phyloP scores from a whole-genome alignment of 495 filamentous ascomycete genomes.

The Cercophora samala region DNA sequence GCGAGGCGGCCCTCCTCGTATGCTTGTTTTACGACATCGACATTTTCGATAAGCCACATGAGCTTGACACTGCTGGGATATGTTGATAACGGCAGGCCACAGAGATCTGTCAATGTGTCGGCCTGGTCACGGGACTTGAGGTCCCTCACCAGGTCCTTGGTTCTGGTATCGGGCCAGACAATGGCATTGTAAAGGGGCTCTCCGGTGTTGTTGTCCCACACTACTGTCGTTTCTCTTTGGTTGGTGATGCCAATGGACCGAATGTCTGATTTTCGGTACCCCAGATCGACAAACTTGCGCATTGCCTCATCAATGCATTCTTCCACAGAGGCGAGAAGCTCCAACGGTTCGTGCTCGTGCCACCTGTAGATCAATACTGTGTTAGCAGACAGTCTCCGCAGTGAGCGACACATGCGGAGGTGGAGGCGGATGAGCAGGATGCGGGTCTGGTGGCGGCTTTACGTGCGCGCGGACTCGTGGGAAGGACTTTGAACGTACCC shows the following conservation, averaged over 20 bases:
- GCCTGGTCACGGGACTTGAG: constrained; percentile 64
- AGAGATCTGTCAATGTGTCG: constrained; percentile 67
- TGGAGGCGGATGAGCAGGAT: constrained; percentile 13
- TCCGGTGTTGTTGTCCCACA: constrained; percentile 86
- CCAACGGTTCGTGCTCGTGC: constrained; percentile 89
- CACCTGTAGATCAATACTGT: constrained; percentile 55
- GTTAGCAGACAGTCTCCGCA: constrained; percentile 8
- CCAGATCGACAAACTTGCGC: constrained; percentile 65
- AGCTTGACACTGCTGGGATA: constrained; percentile 92
- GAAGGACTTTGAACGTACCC: constrained; percentile 58
- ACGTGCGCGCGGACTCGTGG: background rate
- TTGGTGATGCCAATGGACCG: constrained; percentile 90
- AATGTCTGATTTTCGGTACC: constrained; percentile 68
- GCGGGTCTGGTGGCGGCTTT: background rate
- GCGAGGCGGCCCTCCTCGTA: constrained; percentile 77
- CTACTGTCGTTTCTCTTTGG: constrained; percentile 88
- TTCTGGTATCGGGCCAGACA: constrained; percentile 92
- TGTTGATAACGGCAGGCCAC: constrained; percentile 86
- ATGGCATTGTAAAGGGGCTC: constrained; percentile 85
- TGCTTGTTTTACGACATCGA: constrained; percentile 66
- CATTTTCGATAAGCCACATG: constrained; percentile 76
- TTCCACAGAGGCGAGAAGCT: constrained; percentile 74
- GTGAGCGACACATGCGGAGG: constrained; percentile 10
- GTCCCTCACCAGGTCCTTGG: constrained; percentile 73
- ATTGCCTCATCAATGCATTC: constrained; percentile 82